These are phyloP conservation scores for Cicer judaicum DNA, from an alignment of 306 rosid species.

Conservation along the genomic window DNA sequence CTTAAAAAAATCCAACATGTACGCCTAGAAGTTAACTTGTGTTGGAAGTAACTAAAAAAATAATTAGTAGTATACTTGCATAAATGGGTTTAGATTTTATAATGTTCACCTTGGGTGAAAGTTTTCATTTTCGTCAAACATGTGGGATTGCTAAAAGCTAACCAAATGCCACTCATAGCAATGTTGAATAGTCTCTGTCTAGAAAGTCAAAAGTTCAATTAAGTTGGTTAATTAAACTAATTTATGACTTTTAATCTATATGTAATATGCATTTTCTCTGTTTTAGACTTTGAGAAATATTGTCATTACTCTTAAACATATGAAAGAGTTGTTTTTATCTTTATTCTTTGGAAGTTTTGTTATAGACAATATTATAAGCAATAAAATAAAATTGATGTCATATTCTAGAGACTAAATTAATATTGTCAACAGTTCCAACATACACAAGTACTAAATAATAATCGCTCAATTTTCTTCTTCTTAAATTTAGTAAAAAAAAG, in stretches of 20 bases:
- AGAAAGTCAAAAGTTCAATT: constrained; percentile 44
- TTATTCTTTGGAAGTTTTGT: neutral
- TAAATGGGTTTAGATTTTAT: constrained; percentile 4
- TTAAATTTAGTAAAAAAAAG: too few relatives aligned
- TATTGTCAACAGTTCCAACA: neutral
- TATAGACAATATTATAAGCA: neutral
- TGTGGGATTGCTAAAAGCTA: constrained; percentile 1
- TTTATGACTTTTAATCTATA: neutral
- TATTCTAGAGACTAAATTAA: neutral
- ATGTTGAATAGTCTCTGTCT: constrained; percentile 8
- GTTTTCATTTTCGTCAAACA: constrained; percentile 42
- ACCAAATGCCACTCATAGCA: constrained; percentile 45
- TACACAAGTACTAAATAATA: too few relatives aligned
- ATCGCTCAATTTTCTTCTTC: too few relatives aligned
- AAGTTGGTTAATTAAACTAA: neutral
- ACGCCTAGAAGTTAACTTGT: neutral
- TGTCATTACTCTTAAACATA: neutral
- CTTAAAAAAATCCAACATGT: too few relatives aligned
- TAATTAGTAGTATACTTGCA: neutral
- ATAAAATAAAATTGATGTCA: neutral
- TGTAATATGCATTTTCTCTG: neutral
- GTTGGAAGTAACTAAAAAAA: constrained; percentile 20
- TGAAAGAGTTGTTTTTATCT: neutral
- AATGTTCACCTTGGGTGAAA: neutral
- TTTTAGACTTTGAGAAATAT: neutral